A percentile compares a stretch with the other conserved stretches of the same genome.
These are phyloP conservation scores for Drechslera avenae DNA, from an alignment of 2,329 filamentous ascomycete species.

Conservation along the genomic window DNA sequence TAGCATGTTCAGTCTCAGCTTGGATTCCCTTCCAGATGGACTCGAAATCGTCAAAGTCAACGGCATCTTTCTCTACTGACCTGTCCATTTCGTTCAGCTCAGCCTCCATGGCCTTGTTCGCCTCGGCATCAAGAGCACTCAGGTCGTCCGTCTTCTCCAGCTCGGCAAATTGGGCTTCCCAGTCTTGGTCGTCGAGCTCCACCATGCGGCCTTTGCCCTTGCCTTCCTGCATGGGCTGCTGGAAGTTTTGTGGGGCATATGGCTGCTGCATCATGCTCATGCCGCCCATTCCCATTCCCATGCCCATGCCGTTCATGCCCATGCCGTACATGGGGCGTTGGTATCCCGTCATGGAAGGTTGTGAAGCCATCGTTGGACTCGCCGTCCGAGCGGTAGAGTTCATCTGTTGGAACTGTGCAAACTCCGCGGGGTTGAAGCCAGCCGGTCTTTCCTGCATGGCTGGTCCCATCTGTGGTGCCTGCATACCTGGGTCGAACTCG, in stretches of 20 bases:
- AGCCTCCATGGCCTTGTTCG: slow-evolving; percentile 76
- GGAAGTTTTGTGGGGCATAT: slow-evolving; percentile 53
- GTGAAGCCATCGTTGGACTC: slow-evolving; percentile 59
- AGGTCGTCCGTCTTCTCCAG: slow-evolving; percentile 70
- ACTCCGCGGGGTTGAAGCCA: slow-evolving; percentile 80
- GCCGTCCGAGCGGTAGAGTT: slow-evolving; percentile 62
- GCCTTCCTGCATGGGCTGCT: slow-evolving; percentile 58
- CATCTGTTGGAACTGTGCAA: slow-evolving; percentile 78
- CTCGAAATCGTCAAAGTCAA: slow-evolving; percentile 91
- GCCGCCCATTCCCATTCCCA: slow-evolving; percentile 56
- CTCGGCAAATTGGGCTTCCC: slow-evolving; percentile 95
- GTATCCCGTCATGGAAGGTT: slow-evolving; percentile 56
- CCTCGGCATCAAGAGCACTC: slow-evolving; percentile 62
- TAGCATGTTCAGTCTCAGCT: slow-evolving; percentile 72
- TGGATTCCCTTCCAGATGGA: slow-evolving; percentile 84
- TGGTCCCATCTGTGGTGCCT: slow-evolving; percentile 72
- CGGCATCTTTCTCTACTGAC: slow-evolving; percentile 75
- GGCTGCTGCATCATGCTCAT: slow-evolving; percentile 53
- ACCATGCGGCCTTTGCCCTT: slow-evolving; percentile 86
- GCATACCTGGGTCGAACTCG: slow-evolving; percentile 65
- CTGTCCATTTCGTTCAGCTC: slow-evolving; percentile 90
- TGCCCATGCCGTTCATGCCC: slow-evolving; percentile 49
- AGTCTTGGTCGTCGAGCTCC: slow-evolving; percentile 89
- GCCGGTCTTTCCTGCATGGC: slow-evolving; percentile 62
- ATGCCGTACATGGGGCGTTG: slow-evolving; percentile 58